Base-by-base conservation (phyloP, 495 filamentous ascomycete genomes). In the Aspergillus bridgeri region DNA sequence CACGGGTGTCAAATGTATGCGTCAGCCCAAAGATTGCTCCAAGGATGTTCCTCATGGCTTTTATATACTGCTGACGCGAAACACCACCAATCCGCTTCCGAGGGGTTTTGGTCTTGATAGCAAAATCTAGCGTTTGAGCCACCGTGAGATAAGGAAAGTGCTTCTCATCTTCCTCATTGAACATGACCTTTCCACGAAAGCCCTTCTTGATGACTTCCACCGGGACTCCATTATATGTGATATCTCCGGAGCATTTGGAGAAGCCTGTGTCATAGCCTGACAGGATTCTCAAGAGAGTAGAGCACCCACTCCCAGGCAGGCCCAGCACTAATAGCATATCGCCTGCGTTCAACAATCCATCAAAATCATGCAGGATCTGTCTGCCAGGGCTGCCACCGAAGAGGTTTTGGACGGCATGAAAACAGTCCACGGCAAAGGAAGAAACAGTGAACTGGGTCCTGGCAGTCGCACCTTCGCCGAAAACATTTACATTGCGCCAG, bases 301-400 rank as follows among this genome's bases (percentile, higher is more conserved):
- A 81, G 53, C 44, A 47, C 3, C 44, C 44, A 47, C 44, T 69
- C 46, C 83, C 88, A 8, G 88, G 88, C n/a, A 81, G 79, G 15
- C 87, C 88, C 13, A 90, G 73, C 0, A 90, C 87, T 9, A 90
- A 69, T 29, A 91, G 71, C 82, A 87, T 89, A 70, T 91, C 88
- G 15, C 88, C 88, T 19, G 79, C 80, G 42, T 76, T 75, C 0
- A 90, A 71, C 5, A 89, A 60, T 0, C 87, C 88, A 44, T 86
- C 81, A 63, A 90, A 87, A 20, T 79, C 69, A 33, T 79, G 78
- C n/a, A 91, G 74, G 45, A 90, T 89, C 17, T 85, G 51, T 38
- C 33, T 38, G 9, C 17, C 33, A 15, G 33, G 13, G 13, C 33
- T 38, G 8, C 33, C 11, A 38, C 33, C 1, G 17, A 38, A 38